Evolutionary conservation across 768 basidiomycete genomes (phyloP), one percentile per base, ranked within the genome.

Genomic region (Mycena vulgaris): DNA sequence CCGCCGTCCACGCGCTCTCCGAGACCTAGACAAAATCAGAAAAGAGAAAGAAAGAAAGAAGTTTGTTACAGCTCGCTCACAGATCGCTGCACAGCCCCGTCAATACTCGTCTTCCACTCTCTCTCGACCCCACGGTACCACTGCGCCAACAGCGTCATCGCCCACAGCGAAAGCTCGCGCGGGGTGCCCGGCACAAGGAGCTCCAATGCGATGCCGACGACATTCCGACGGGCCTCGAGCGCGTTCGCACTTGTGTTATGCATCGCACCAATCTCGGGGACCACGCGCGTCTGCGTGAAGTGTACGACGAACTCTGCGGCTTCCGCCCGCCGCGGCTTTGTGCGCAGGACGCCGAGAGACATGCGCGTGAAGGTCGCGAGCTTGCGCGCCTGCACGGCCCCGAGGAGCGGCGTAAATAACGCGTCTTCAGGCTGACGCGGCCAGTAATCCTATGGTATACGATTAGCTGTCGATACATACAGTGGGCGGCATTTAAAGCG

Each of bases 391-490:
- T 87, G 83, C 33, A 91, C 85, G 5, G 83, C 79, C 8, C 81
- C 79, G 25, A 87, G 79, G 6, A 90, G 76, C 3, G 87, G 83
- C 6, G 88, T 87, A 39, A 84, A 81, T 7, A 75, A 68, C 5
- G 42, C 70, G 23, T 79, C 69, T 5, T 77, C 74, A 23, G 79
- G 74, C n/a, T 78, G 76, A 7, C 78, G 73, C 13, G 83, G 79
- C 89, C 90, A 90, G 75, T 86, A 86, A 70, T 86, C 81, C 87
- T 90, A 70, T 30, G 49, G 31, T 42, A 40, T 3, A 27, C 17
- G 23, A 56, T 71, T 19, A 69, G 68, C 30, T 13, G 28, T 49
- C 35, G 19, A 40, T 39, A 17, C 0, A 19, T 25, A 5, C 5
- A 2, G 25, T 17, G 40, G 53, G 10, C 68, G 37, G 53, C 16